Evolutionary conservation across 495 filamentous ascomycete genomes (phyloP).

Genomic region (Letharia lupina): DNA sequence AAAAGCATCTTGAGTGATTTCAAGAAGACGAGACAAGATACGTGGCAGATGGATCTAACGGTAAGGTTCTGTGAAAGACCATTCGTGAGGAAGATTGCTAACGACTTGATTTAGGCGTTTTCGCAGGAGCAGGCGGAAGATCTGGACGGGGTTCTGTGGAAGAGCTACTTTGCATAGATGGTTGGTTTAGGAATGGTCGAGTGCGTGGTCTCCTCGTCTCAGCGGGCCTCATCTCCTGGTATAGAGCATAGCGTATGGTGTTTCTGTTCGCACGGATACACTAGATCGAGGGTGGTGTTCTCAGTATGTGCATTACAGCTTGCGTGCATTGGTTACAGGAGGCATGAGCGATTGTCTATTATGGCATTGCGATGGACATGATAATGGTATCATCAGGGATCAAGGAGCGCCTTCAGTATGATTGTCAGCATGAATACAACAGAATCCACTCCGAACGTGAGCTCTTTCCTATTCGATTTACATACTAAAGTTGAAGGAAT

Average conservation of each 20-base stretch:
- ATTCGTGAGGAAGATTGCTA: neutral
- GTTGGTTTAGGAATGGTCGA: neutral
- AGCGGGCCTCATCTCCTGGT: neutral
- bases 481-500: neutral
- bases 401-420: neutral
- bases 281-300: neutral
- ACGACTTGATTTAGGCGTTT: conserved; percentile 57
- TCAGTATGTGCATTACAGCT: conserved; percentile 5
- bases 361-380: conserved; percentile 8
- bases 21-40: conserved; percentile 99
- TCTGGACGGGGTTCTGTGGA: conserved; percentile 94
- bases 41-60: conserved; percentile 96
- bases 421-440: neutral
- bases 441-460: neutral
- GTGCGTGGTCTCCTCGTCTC: neutral
- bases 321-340: neutral
- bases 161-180: conserved; percentile 93
- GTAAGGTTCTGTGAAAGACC: conserved; percentile 39
- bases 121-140: conserved; percentile 88
- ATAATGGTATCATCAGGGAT: neutral
- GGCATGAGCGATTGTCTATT: neutral
- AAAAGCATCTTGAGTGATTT: conserved; percentile 94
- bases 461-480: neutral
- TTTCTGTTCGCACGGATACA: neutral
- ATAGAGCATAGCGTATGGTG: conserved; percentile 13